phyloP scores from a whole-genome alignment of 129 eudicot species.

The Chrysanthemum lavandulifolium region DNA sequence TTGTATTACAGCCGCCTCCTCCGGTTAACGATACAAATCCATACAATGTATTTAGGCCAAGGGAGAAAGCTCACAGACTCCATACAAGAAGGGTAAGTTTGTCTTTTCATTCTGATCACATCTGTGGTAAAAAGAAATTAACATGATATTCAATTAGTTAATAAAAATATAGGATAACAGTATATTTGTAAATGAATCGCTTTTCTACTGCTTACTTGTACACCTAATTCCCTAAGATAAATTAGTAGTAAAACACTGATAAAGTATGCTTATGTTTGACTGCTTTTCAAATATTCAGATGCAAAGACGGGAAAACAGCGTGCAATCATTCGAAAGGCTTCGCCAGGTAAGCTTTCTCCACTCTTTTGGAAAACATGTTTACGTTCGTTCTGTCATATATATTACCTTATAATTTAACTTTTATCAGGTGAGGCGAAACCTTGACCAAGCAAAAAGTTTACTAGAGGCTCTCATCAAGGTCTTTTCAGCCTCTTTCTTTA shows the following conservation, averaged over 20 bases:
- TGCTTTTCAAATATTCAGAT: slow-evolving; percentile 41
- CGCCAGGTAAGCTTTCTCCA: slow-evolving; percentile 59
- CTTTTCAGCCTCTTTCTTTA: neutral
- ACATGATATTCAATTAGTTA: no score
- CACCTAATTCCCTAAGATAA: neutral
- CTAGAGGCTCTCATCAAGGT: slow-evolving; percentile 90
- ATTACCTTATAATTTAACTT: neutral
- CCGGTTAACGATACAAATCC: slow-evolving; percentile 97
- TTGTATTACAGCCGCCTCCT: slow-evolving; percentile 79
- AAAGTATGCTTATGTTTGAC: neutral
- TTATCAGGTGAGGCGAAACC: slow-evolving; percentile 94
- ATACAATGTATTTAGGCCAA: slow-evolving; percentile 91
- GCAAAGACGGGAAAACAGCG: slow-evolving; percentile 99
- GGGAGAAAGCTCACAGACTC: slow-evolving; percentile 94
- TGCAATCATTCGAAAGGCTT: slow-evolving; percentile 97
- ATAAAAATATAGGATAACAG: no score
- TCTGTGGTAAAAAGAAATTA: neutral
- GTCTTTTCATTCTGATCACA: neutral
- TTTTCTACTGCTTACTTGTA: no score
- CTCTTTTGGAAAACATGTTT: neutral
- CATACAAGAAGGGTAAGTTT: slow-evolving; percentile 85
- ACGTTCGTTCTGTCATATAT: neutral
- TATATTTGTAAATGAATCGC: no score
- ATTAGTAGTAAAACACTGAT: neutral
- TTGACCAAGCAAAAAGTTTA: slow-evolving; percentile 87